Conservation (phyloP, 768 basidiomycete genomes). For the Suillus subaureus region DNA sequence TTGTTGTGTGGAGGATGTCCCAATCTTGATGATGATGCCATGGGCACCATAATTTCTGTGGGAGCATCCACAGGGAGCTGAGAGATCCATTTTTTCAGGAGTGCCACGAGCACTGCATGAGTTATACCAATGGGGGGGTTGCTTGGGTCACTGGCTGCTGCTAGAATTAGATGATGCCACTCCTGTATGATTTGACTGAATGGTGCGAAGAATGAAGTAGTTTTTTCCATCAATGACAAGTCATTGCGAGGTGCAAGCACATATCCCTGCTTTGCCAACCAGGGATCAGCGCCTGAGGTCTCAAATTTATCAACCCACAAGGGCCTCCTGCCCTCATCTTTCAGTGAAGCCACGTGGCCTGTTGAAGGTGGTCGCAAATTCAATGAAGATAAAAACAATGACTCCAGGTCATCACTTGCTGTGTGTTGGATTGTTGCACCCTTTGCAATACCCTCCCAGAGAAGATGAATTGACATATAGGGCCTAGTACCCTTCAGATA, state of each 20-base stretch:
- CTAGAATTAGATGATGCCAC: neutral
- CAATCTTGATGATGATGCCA: neutral
- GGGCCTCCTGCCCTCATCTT: neutral
- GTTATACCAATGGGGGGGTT: neutral
- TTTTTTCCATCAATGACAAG: neutral
- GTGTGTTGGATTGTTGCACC: neutral
- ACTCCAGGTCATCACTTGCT: neutral
- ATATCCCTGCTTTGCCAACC: neutral
- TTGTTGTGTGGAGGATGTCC: neutral
- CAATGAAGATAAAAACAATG: neutral
- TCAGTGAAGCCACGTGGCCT: neutral
- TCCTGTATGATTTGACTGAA: neutral
- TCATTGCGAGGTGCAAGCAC: neutral
- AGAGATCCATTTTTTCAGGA: neutral
- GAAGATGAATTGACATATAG: neutral
- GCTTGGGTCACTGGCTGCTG: neutral
- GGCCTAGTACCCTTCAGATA: neutral
- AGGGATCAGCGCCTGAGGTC: neutral
- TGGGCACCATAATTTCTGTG: neutral
- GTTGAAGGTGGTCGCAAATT: neutral
- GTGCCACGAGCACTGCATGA: neutral
- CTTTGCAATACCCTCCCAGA: neutral
- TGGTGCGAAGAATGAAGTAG: neutral
- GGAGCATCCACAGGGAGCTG: neutral
- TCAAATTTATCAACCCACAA: neutral